A percentile compares a stretch with the other conserved stretches of the same genome.
phyloP scores from a whole-genome alignment of 768 basidiomycete species.

The Boletellus ananas region DNA sequence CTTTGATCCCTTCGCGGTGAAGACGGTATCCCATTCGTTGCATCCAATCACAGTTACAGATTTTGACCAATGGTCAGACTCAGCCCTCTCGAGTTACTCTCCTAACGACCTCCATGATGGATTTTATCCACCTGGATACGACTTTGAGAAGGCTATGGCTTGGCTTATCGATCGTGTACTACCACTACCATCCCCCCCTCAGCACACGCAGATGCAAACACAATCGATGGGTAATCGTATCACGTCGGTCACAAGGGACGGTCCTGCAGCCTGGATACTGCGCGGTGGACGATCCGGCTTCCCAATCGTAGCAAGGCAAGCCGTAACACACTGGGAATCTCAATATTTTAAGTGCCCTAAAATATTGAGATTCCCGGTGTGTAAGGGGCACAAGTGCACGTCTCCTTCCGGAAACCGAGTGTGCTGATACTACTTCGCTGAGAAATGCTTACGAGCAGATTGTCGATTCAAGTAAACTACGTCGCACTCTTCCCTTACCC shows the following conservation, averaged over 20 bases:
- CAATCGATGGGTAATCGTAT: constrained; percentile 67
- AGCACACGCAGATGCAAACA: constrained; percentile 40
- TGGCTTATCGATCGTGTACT: constrained; percentile 86
- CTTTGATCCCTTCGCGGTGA: constrained; percentile 74
- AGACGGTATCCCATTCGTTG: constrained; percentile 47
- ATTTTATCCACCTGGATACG: constrained; percentile 27
- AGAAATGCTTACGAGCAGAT: constrained; percentile 93
- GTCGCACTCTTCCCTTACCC: not conserved
- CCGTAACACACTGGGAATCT: too few relatives aligned
- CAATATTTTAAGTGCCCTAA: too few relatives aligned
- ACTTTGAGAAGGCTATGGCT: constrained; percentile 91
- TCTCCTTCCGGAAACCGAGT: constrained; percentile 59
- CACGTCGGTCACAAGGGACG: constrained; percentile 60
- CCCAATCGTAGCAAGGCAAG: constrained; percentile 16
- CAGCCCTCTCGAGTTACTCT: constrained; percentile 50
- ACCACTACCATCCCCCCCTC: constrained; percentile 45
- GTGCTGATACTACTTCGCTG: constrained; percentile 94
- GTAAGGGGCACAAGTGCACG: constrained; percentile 29
- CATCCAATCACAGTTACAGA: constrained; percentile 62
- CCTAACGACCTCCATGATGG: constrained; percentile 45
- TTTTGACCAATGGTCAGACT: constrained; percentile 57
- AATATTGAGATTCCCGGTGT: too few relatives aligned
- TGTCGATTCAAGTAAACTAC: constrained; percentile 88
- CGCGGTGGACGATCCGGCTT: constrained; percentile 44
- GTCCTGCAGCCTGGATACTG: constrained; percentile 28